Percentiles rank a stretch among this genome's conserved stretches.
Conservation (phyloP, 2,329 filamentous ascomycete species). For the Neurospora sp. region DNA sequence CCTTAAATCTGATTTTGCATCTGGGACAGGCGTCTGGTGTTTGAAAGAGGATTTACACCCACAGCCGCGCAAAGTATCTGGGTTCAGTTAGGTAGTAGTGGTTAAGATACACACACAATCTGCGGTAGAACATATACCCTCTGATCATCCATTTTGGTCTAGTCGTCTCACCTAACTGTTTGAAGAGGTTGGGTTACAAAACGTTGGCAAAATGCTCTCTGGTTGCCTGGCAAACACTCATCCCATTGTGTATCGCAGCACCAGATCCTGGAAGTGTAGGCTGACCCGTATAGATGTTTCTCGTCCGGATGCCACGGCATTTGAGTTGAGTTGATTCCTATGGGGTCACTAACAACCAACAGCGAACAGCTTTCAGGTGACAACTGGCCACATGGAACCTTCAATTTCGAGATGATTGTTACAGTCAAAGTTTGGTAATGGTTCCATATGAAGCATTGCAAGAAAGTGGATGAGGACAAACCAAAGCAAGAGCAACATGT, state of each 20-base stretch:
- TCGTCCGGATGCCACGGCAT: not conserved
- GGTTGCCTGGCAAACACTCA: too few relatives aligned
- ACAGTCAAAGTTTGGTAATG: not conserved
- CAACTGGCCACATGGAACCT: not conserved
- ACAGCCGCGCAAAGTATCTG: slow-evolving; percentile 1
- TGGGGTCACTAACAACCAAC: not conserved
- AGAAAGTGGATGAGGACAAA: not conserved
- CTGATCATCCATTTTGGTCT: not conserved
- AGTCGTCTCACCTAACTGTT: not conserved
- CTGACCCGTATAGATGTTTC: not conserved
- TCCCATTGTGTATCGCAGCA: too few relatives aligned
- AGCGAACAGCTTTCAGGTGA: not conserved
- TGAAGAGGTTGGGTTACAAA: not conserved
- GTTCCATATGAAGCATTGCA: not conserved
- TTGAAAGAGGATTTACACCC: slow-evolving; percentile 6
- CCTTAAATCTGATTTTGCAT: slow-evolving; percentile 7
- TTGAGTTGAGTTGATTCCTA: not conserved
- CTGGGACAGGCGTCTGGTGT: slow-evolving; percentile 17
- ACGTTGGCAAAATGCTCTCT: not conserved
- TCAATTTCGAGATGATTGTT: not conserved
- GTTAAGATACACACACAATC: not conserved
- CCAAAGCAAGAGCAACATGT: not conserved
- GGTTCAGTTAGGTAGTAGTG: not conserved
- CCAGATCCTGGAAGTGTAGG: too few relatives aligned
- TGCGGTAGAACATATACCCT: not conserved